Evolutionary conservation across 139 green algal genomes (phyloP), one percentile per base, ranked within the genome.

Genomic region (Chlamydomonas eustigma): DNA sequence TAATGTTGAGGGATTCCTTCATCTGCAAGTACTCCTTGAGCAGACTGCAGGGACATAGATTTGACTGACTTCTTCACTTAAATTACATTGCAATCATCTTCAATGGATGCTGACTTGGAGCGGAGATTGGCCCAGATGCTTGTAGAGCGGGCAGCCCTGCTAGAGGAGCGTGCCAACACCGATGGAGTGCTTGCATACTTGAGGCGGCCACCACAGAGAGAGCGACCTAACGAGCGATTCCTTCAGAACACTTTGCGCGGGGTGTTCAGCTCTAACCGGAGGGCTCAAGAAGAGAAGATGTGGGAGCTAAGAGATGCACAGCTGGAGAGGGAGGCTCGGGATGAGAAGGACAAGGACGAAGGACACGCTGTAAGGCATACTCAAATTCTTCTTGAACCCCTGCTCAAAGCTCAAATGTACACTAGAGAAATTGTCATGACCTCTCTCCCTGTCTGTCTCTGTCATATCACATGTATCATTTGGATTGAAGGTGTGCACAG

Each of bases 191-290:
- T 82, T 0, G 89, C 89, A 2, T 92, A 84, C 37, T 37, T 85
- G 32, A 25, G 52, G 6, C 73, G 73, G 1, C 76, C 86, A 0
- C 63, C 84, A 28, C 75, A 88, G 69, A 78, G 89, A 0, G 86
- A 82, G 66, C 75, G 75, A 22, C 88, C 78, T 28, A 93, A 93
- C 39, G 88, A 93, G 82, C 81, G 88, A 22, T 93, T 92, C 73
- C 76, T 93, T 65, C 78, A 86, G 24, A 87, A 83, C 72, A 93
- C 89, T 24, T 71, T 93, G 37, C 64, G 78, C 2, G 81, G 82
- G 37, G 83, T 92, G 51, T 80, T 80, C 50, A 73, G 37, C 1
- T 39, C 83, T 33, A 92, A 92, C 83, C 3, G 3, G 24, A 37
- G 33, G 74, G 33, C 74, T 82, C 22, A 90, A 6, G 86, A 91